phyloP scores from a whole-genome alignment of 1,284 basidiomycete genomes.

The Irpex lacteus region DNA sequence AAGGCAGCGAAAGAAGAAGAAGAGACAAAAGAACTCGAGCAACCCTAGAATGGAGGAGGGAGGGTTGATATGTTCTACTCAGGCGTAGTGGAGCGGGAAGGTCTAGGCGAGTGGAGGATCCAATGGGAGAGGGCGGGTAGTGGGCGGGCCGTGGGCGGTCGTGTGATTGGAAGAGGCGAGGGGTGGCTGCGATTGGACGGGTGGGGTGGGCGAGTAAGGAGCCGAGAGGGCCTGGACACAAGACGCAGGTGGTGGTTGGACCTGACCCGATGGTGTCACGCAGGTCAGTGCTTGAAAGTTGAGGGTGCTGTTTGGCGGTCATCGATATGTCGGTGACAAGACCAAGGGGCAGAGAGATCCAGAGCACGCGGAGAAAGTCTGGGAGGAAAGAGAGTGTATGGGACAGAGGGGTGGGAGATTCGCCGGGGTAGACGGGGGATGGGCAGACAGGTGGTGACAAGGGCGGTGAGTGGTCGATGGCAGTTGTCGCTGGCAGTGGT shows the following conservation, averaged over 20 bases:
- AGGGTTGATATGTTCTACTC: too few species aligned
- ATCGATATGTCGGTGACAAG: not conserved
- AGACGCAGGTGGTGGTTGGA: too few species aligned
- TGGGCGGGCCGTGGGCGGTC: too few species aligned
- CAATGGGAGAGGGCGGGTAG: not conserved
- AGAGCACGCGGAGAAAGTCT: not conserved
- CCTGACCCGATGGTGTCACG: too few species aligned
- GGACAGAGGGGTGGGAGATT: not conserved
- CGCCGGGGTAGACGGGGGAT: not conserved
- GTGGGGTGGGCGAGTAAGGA: not conserved
- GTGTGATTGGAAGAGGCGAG: not conserved
- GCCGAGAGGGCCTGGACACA: not conserved
- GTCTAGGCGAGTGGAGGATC: not conserved
- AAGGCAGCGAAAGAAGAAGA: too few species aligned
- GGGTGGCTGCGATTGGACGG: not conserved
- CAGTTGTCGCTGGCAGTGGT: not conserved
- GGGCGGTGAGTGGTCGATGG: slow-evolving; percentile 1
- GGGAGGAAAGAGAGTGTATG: not conserved
- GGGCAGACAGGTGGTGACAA: not conserved
- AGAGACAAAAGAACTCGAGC: too few species aligned
- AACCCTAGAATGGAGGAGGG: too few species aligned
- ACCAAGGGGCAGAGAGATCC: not conserved
- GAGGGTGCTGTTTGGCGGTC: not conserved
- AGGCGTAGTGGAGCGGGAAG: not conserved
- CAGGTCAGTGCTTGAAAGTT: too few species aligned